These are phyloP conservation scores for Punctularia strigosozonata DNA, from an alignment of 768 basidiomycete species.

Conservation along the genomic window DNA sequence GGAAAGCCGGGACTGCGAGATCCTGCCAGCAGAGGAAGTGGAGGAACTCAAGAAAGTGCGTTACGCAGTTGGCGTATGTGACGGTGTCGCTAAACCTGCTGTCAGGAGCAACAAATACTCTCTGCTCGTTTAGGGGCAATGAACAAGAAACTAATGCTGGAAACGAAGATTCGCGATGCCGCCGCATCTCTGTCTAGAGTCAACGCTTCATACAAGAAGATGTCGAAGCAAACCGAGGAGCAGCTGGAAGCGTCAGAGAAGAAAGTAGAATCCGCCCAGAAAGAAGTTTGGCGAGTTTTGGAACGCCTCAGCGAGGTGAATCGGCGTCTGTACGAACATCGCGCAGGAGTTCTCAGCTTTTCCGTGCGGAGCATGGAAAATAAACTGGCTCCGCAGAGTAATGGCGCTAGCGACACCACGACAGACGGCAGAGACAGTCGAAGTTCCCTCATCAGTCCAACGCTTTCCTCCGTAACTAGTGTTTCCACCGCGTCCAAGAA, in stretches of 20 bases:
- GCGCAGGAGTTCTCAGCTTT: conserved; percentile 68
- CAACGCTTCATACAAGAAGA: conserved; percentile 42
- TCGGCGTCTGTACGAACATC: conserved; percentile 64
- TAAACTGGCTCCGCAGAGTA: conserved; percentile 23
- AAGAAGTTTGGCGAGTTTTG: conserved; percentile 58
- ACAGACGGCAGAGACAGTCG: conserved; percentile 42
- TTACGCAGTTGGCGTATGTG: background rate
- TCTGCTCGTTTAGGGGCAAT: conserved; percentile 53
- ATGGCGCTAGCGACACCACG: conserved; percentile 29
- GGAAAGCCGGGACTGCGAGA: conserved; percentile 75
- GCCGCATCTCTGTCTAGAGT: conserved; percentile 64
- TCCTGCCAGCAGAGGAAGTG: conserved; percentile 63
- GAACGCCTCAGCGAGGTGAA: conserved; percentile 53
- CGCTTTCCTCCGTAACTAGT: conserved; percentile 29
- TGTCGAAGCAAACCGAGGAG: conserved; percentile 54
- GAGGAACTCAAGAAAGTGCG: conserved; percentile 60
- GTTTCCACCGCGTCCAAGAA: conserved; percentile 31
- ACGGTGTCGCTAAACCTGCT: background rate
- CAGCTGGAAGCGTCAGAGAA: conserved; percentile 64
- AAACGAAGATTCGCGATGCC: conserved; percentile 84
- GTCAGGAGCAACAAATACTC: conserved; percentile 66
- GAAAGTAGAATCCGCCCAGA: conserved; percentile 60
- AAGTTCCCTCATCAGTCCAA: conserved; percentile 40
- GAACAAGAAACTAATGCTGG: conserved; percentile 64
- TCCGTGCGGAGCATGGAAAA: conserved; percentile 60